Evolutionary conservation across 352 stramenopile species (phyloP), one percentile per base, ranked within the genome.

Genomic region (Phytophthora cajani): DNA sequence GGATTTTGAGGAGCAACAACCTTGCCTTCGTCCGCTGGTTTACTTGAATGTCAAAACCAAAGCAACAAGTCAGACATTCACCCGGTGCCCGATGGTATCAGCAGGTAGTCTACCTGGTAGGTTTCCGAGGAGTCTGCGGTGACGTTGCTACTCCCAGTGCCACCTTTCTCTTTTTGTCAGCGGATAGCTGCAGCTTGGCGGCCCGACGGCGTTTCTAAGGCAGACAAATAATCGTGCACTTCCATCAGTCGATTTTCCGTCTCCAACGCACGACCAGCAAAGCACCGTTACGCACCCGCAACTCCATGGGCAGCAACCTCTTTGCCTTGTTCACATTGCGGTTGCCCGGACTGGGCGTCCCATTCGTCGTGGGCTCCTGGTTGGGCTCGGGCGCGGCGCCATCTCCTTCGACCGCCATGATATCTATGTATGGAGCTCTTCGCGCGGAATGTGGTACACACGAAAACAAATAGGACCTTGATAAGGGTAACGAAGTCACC

Each of bases 231-330:
- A 64, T 32, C 19, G 36, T 23, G 30, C 54, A 21, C 36, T 49
- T 66, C 46, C 44, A 69, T 65, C 49, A 44, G 51, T 58, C 61
- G 30, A 62, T 55, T 33, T 67, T 71, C 50, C 40, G 62, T 55
- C 63, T 62, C 5, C n/a, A 19, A 56, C 56, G 23, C 51, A 44
- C 14, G 5, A 11, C 3, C n/a, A 25, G 12, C 47, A 30, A 53
- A 52, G 68, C 4, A 44, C 38, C 25, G 27, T 44, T 14, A 81
- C 86, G 50, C 30, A 93, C 86, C 56, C 86, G 80, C 62, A 93
- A 51, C 32, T 93, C 86, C 79, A 84, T 93, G 1, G 86, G 86
- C 46, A 93, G 70, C 21, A 93, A 65, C 9, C 86, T 75, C 75
- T 89, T 90, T 1, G 42, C 16, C 71, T 88, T 90, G 33, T 58